Conservation (phyloP, 2,329 filamentous ascomycete genomes). For the Aspergillus felis region DNA sequence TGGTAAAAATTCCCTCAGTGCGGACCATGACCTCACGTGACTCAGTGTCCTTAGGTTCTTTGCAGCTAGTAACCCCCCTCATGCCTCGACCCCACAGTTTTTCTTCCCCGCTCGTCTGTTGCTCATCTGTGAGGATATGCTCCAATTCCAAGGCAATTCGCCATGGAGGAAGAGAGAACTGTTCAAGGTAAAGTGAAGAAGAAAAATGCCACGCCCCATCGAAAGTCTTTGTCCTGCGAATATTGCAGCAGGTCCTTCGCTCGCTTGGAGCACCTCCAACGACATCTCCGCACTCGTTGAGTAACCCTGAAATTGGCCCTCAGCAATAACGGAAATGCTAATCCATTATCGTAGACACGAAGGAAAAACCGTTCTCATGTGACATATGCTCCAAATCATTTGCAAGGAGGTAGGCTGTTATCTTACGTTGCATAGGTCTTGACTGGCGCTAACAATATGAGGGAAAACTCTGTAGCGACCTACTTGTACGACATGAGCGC, state of each 20-base stretch:
- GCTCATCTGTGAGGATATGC: constrained; percentile 20
- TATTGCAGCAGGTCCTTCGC: constrained; percentile 48
- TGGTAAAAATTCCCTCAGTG: neutral
- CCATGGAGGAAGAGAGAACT: constrained; percentile 39
- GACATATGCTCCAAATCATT: constrained; percentile 49
- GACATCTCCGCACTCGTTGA: constrained; percentile 50
- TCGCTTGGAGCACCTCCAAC: constrained; percentile 48
- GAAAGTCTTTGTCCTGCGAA: constrained; percentile 47
- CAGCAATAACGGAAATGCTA: constrained; percentile 14
- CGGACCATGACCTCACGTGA: constrained; percentile 12
- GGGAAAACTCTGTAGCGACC: constrained; percentile 34
- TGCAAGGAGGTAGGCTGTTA: constrained; percentile 39
- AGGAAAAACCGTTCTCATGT: constrained; percentile 49
- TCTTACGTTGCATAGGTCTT: constrained; percentile 1
- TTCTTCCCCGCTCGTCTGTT: constrained; percentile 36
- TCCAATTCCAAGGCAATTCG: constrained; percentile 22
- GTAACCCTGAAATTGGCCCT: constrained; percentile 29
- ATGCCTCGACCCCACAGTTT: constrained; percentile 32
- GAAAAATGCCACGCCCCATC: constrained; percentile 38
- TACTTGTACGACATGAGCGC: constrained; percentile 48
- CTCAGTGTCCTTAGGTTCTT: neutral
- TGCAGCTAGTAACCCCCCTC: constrained; percentile 15
- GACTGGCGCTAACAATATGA: constrained; percentile 19
- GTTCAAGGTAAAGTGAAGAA: constrained; percentile 37
- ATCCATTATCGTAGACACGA: constrained; percentile 39